These are phyloP conservation scores for Diutina ranongensis DNA, from an alignment of 1,139 yeast genomes.

Conservation along the genomic window DNA sequence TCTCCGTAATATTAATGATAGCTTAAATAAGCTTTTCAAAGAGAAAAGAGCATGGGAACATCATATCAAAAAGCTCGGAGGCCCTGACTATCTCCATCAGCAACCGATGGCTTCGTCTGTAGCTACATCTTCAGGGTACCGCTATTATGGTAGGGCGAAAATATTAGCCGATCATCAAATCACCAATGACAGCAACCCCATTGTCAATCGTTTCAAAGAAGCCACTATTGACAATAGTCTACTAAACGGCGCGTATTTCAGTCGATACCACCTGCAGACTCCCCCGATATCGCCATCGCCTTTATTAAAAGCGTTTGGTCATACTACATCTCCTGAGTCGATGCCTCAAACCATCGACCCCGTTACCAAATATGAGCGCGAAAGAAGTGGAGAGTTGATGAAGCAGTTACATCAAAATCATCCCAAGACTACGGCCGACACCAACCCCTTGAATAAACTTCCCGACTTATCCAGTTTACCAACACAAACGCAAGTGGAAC, in stretches of 20 bases:
- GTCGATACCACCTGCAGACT: background rate
- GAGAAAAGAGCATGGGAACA: conserved; percentile 3
- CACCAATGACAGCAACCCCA: background rate
- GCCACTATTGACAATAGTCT: background rate
- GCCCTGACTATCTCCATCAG: background rate
- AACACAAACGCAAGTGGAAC: background rate
- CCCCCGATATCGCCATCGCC: background rate
- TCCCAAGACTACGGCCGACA: no score
- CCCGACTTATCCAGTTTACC: background rate
- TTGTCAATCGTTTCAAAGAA: no score
- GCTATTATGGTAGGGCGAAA: background rate
- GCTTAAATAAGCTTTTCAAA: background rate
- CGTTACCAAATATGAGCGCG: background rate
- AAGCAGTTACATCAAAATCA: background rate
- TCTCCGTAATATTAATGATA: background rate
- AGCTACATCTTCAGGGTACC: background rate
- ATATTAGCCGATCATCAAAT: background rate
- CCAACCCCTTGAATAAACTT: no score
- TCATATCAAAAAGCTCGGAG: background rate
- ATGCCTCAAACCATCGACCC: background rate
- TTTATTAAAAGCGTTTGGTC: background rate
- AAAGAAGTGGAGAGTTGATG: background rate
- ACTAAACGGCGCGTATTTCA: background rate
- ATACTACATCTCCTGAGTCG: background rate
- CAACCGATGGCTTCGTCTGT: background rate